phyloP scores from a whole-genome alignment of 1,139 yeast species.

The Geotrichum bryndzae region DNA sequence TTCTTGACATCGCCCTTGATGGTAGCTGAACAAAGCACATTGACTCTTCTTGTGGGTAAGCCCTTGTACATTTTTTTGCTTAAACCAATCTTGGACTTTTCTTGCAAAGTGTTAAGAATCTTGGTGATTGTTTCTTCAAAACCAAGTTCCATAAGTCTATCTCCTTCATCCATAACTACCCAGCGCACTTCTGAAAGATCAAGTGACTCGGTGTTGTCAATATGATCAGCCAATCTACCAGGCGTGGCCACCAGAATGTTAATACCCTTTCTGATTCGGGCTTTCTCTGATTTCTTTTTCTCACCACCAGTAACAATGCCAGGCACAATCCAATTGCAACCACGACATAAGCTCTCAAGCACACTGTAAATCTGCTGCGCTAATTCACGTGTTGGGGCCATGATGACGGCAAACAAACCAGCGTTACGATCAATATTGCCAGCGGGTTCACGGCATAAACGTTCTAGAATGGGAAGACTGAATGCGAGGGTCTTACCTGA shows the following conservation, averaged over 20 bases:
- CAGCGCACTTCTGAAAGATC: conserved; percentile 71
- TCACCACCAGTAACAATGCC: conserved; percentile 95
- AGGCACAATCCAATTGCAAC: conserved; percentile 81
- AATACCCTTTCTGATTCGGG: conserved; percentile 82
- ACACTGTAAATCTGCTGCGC: conserved; percentile 89
- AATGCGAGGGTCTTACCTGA: conserved; percentile 91
- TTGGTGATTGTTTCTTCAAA: conserved; percentile 87
- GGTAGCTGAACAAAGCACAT: conserved; percentile 90
- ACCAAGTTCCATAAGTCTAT: conserved; percentile 87
- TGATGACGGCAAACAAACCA: conserved; percentile 80
- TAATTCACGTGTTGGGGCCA: conserved; percentile 91
- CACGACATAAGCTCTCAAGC: conserved; percentile 54
- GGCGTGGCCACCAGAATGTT: conserved; percentile 88
- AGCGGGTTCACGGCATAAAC: conserved; percentile 48
- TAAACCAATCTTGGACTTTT: conserved; percentile 19
- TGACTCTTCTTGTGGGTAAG: conserved; percentile 66
- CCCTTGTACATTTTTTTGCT: conserved; percentile 19
- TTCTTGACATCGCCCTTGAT: conserved; percentile 74
- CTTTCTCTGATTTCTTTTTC: conserved; percentile 87
- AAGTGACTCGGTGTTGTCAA: conserved; percentile 75
- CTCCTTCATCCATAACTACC: conserved; percentile 92
- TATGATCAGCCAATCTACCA: conserved; percentile 86
- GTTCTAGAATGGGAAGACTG: conserved; percentile 71
- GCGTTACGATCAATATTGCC: conserved; percentile 52
- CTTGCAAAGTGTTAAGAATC: conserved; percentile 44